Base-by-base conservation (phyloP, 2,329 filamentous ascomycete genomes). In the Clarireedia homoeocarpa region DNA sequence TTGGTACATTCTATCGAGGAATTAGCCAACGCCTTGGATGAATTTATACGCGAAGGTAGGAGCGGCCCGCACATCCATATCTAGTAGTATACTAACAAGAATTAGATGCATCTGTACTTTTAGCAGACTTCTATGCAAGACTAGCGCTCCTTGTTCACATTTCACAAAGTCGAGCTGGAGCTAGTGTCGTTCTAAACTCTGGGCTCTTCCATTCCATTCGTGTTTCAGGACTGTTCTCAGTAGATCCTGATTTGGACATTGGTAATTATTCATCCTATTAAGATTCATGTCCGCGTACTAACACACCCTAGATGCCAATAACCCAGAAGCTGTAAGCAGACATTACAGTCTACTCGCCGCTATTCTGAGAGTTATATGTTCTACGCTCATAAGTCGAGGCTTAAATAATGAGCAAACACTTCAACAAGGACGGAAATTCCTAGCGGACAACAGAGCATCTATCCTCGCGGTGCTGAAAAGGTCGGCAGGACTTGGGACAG, bases 401-500 rank as follows among this genome's bases (percentile, higher is more conserved):
- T 78, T 86, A 17, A 87, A 95, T 66, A 96, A 95, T 69, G 81
- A 84, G 55, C 78, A 83, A 58, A 82, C 81, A 1, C 71, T 91
- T 42, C 79, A 85, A 42, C 88, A 91, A 68, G 91, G 86, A 0
- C 82, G 88, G 55, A 78, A 78, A 38, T 99, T 99, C 72, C 75
- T 99, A 58, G 79, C 81, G 5, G 87, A 94, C 61, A 90, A 96
- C 70, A 80, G 92, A 59, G 83, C 86, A 70, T 83, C 91, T 56
- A 89, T 97, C 65, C 83, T 94, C 61, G 88, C 91, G 47, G 85
- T 95, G 20, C 88, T 99, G 66, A 99, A 99, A 75, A 80, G 91
- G 62, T 89, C 88, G 64, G 89, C 89, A 0, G 88, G 88, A 48
- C 88, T 95, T 56, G 87, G 88, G 17, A 72, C 73, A 40, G 70